Evolutionary conservation across 2,329 filamentous ascomycete species (phyloP), one percentile per base, ranked within the genome.

Genomic region (Fusarium bulbicola): DNA sequence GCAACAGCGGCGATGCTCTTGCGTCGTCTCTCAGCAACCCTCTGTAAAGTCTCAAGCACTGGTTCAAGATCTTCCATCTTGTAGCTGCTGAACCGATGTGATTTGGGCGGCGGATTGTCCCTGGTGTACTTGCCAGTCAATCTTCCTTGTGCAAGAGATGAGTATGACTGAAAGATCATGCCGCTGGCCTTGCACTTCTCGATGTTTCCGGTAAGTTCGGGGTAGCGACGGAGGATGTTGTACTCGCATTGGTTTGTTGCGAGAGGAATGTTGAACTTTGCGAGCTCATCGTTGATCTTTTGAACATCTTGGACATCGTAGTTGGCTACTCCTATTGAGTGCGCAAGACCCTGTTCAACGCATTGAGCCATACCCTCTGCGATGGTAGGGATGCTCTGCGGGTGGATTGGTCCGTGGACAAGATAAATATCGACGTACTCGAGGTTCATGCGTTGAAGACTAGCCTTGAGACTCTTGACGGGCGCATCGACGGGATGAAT

Each of bases 81-180:
- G 18, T 69, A 69, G n/a, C 37, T 59, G 9, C 59, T 70, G 21
- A 69, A 56, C 0, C 28, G 43, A 6, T 7, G 46, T 6, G 59
- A 32, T 16, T 65, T 65, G 3, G 59, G 65, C 0, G 67, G 65
- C 0, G 67, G 47, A 3, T 56, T 59, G 1, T 69, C 49, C 28
- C 18, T 46, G 2, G 37, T 59, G 24, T 70, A 69, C 18, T 70
- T 70, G 4, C 67, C 65, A 4, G 59, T 45, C 12, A 70, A 13
- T 5, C 59, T 3, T 0, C 67, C 67, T 1, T 68, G 67, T 0
- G 59, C 65, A 3, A 70, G 64, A 0, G 67, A 68, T 2, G 67
- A 70, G 21, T 59, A 70, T 3, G 65, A 70, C 32, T 70, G 67
- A 11, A 70, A 70, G 10, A 70, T 59, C 46, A 70, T 68, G 32